Evolutionary conservation across 108 stramenopile species (phyloP), one percentile per base, ranked within the genome.

Genomic region (Pelagomonas calceolata): DNA sequence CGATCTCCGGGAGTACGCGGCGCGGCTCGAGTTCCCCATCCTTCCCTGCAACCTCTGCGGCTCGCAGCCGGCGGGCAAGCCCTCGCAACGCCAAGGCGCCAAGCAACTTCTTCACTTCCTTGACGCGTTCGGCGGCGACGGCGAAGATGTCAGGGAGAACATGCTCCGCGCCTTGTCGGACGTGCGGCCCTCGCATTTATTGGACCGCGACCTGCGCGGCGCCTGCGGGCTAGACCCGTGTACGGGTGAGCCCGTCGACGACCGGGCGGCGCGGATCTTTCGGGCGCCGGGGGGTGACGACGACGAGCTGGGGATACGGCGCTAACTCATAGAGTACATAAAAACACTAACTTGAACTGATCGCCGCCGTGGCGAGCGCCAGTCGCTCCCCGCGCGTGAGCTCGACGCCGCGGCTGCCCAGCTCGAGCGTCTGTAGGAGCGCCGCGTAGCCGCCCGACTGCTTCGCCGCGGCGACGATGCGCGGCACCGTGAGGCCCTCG

Each of bases 11-110:
- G 35, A 66, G 31, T 85, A 78, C 71, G 81, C 84, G 0, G 9
- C 16, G 10, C 18, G 46, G 31, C 36, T 67, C 30, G 35, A 75
- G 10, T 85, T 82, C 75, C 85, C 85, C 4, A 85, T 82, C 5
- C 67, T 85, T 36, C 80, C 82, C 4, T 85, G 85, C 67, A 83
- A 81, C 66, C 65, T 85, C 18, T 85, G 82, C 66, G 78, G 78
- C 63, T 81, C 69, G 66, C 85, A 85, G 75, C 71, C 66, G 37
- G 72, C 80, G 64, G 39, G 39, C 9, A 43, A 5, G 39, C n/a
- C n/a, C n/a, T 72, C 80, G 36, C 84, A 85, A 26, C 73, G 84
- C 44, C 79, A 77, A 18, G 79, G 82, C 60, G 71, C 78, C 0
- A 82, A 82, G 71, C 34, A 82, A 32, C 68, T 85, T 0, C 32